Conservation (phyloP, 352 stramenopile species). For the Pythium coloratum region DNA sequence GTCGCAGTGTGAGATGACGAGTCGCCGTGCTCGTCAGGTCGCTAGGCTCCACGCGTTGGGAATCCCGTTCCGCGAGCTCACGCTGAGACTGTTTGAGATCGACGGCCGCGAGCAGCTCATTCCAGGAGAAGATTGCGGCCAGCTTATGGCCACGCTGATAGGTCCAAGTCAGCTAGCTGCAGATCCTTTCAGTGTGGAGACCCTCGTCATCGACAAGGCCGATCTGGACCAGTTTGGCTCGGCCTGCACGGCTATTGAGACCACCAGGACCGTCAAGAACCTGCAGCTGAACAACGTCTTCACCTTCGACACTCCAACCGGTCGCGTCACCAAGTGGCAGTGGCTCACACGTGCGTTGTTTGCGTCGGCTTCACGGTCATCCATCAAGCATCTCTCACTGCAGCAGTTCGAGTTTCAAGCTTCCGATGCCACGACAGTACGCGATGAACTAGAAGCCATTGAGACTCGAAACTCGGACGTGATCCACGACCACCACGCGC, state of each 20-base stretch:
- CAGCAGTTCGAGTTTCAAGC: constrained; percentile 8
- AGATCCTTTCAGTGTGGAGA: constrained; percentile 4
- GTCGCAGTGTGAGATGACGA: constrained; percentile 17
- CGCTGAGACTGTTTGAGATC: constrained; percentile 10
- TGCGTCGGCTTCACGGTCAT: constrained; percentile 1
- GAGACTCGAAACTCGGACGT: not conserved
- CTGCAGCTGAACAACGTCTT: constrained; percentile 21
- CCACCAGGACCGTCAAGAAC: constrained; percentile 13
- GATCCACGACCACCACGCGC: not conserved
- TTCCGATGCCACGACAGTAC: not conserved
- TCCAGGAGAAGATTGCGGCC: not conserved
- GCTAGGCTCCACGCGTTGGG: constrained; percentile 12
- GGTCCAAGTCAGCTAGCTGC: not conserved
- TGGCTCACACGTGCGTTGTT: constrained; percentile 12
- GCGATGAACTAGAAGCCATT: not conserved
- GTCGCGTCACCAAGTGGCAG: constrained; percentile 13
- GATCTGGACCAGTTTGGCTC: constrained; percentile 11
- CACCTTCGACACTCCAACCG: constrained; percentile 2
- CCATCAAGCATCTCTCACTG: constrained; percentile 20
- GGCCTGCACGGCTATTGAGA: constrained; percentile 10
- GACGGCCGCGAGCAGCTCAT: not conserved
- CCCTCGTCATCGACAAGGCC: constrained; percentile 11
- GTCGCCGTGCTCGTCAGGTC: constrained; percentile 9
- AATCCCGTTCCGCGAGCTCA: constrained; percentile 8
- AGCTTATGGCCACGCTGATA: not conserved